Evolutionary conservation across 2,329 filamentous ascomycete species (phyloP).

Genomic region (Fusarium euwallaceae): DNA sequence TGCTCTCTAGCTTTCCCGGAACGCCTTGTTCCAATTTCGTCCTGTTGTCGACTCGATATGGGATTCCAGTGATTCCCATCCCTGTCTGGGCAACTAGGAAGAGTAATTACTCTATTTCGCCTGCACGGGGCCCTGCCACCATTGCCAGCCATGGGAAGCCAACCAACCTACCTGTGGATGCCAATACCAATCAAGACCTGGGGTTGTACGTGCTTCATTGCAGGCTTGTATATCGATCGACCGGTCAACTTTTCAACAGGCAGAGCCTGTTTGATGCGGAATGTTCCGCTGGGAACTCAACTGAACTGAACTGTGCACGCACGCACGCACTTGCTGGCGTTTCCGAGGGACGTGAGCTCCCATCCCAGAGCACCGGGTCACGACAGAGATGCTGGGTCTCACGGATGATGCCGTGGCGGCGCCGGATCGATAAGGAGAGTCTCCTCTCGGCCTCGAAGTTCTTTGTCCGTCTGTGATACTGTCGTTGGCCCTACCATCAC

Average conservation of each 20-base stretch:
- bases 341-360: not conserved
- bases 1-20: constrained; percentile 23
- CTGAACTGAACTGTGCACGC: not conserved
- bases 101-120: constrained; percentile 11
- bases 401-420: constrained; percentile 43
- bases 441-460: not conserved
- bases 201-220: not conserved
- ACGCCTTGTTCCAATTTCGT: constrained; percentile 24
- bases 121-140: constrained; percentile 17
- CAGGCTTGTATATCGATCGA: not conserved
- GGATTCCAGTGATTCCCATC: constrained; percentile 42
- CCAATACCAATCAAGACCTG: not conserved
- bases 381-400: constrained; percentile 17
- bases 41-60: constrained; percentile 26
- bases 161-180: no score
- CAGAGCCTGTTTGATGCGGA: not conserved
- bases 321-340: not conserved
- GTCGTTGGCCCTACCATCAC: constrained; percentile 9
- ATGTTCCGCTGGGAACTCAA: not conserved
- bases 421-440: constrained; percentile 9
- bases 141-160: not conserved
- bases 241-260: not conserved
- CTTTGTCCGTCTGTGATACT: constrained; percentile 22
- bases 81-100: constrained; percentile 25
- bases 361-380: not conserved